phyloP scores from a whole-genome alignment of 108 stramenopile genomes.

The Cyclotella cryptica region DNA sequence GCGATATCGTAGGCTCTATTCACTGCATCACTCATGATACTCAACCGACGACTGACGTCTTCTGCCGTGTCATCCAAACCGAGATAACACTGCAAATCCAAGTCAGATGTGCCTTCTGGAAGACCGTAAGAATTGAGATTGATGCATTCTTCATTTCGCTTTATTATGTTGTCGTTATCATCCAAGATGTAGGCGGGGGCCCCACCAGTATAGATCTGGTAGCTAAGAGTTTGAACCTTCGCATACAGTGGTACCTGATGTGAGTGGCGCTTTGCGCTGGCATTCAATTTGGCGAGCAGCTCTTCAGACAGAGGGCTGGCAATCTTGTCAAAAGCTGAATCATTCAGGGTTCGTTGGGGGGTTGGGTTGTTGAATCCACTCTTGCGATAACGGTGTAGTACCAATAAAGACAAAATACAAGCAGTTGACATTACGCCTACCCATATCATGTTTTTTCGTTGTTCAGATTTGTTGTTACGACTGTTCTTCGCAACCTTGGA shows the following conservation, averaged over 20 bases:
- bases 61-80: slow-evolving; percentile 58
- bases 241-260: slow-evolving; percentile 36
- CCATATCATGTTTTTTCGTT: not conserved
- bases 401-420: not conserved
- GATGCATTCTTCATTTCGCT: slow-evolving; percentile 47
- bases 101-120: slow-evolving; percentile 34
- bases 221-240: slow-evolving; percentile 62
- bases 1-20: slow-evolving; percentile 64
- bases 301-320: slow-evolving; percentile 16
- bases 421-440: not conserved
- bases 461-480: not conserved
- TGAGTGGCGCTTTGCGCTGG: not conserved
- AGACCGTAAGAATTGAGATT: slow-evolving; percentile 55
- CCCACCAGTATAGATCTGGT: slow-evolving; percentile 76
- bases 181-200: slow-evolving; percentile 56
- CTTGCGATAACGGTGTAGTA: not conserved
- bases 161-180: slow-evolving; percentile 21
- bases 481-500: not conserved
- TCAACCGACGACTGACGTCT: slow-evolving; percentile 59
- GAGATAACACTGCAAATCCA: slow-evolving; percentile 66
- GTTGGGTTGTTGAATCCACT: not conserved
- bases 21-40: slow-evolving; percentile 70
- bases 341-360: not conserved
- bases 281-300: slow-evolving; percentile 2
- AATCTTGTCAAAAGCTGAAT: not conserved